phyloP scores from a whole-genome alignment of 2,329 filamentous ascomycete genomes.

The Colletotrichum somersetense region DNA sequence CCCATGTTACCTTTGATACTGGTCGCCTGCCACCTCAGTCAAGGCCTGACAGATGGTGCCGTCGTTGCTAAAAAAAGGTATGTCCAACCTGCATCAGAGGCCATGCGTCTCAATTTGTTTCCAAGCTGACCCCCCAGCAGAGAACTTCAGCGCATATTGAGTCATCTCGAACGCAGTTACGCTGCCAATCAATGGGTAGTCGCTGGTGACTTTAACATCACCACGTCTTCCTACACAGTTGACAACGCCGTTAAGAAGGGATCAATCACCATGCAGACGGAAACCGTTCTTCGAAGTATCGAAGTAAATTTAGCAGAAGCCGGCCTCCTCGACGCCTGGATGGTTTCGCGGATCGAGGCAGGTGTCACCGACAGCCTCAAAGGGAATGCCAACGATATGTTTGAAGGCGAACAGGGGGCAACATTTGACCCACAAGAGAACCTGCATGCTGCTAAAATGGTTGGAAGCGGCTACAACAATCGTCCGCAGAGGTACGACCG shows the following conservation, averaged over 20 bases:
- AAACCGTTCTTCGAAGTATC: slow-evolving; percentile 57
- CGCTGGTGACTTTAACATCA: slow-evolving; percentile 74
- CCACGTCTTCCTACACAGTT: slow-evolving; percentile 69
- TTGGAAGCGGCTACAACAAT: slow-evolving; percentile 60
- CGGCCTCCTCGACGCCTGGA: slow-evolving; percentile 67
- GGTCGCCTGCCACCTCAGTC: slow-evolving; percentile 71
- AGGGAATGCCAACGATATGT: slow-evolving; percentile 51
- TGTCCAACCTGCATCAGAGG: no score
- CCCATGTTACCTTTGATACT: slow-evolving; percentile 60
- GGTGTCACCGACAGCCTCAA: slow-evolving; percentile 54
- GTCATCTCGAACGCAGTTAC: slow-evolving; percentile 59
- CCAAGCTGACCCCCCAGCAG: slow-evolving; percentile 40
- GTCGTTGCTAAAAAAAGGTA: slow-evolving; percentile 64
- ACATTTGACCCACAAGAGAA: slow-evolving; percentile 74
- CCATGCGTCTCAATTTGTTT: background rate
- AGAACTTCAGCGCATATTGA: slow-evolving; percentile 65
- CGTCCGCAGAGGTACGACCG: slow-evolving; percentile 76
- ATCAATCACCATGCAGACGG: slow-evolving; percentile 65
- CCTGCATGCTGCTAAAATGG: slow-evolving; percentile 64
- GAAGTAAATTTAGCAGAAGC: slow-evolving; percentile 60
- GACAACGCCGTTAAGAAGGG: slow-evolving; percentile 63
- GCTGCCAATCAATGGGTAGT: slow-evolving; percentile 65
- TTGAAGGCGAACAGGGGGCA: slow-evolving; percentile 72
- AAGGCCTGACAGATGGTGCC: slow-evolving; percentile 70
- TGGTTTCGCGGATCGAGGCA: slow-evolving; percentile 57